phyloP scores from a whole-genome alignment of 2,329 filamentous ascomycete genomes.

The Pseudomassariella vexata region DNA sequence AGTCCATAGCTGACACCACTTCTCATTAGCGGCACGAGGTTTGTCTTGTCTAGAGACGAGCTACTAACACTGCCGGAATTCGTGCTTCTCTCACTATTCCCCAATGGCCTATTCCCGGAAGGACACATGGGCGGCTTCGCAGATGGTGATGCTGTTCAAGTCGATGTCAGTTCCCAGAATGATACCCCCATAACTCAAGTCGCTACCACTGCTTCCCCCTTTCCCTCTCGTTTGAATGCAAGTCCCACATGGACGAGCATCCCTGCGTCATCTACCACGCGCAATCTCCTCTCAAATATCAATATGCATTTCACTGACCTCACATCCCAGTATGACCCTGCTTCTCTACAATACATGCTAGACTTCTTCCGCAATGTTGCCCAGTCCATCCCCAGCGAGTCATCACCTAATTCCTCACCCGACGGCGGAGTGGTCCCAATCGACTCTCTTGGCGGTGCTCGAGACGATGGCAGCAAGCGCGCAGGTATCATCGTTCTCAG shows the following conservation, averaged over 20 bases:
- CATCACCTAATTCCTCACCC: constrained; percentile 59
- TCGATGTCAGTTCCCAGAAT: constrained; percentile 70
- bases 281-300: constrained; percentile 29
- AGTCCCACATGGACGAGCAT: constrained; percentile 10
- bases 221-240: constrained; percentile 12
- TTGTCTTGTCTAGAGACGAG: constrained; percentile 91
- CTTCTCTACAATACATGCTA: constrained; percentile 96
- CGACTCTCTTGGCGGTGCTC: constrained; percentile 58
- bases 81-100: constrained; percentile 93
- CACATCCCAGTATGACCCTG: constrained; percentile 77
- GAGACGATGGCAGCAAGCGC: constrained; percentile 68
- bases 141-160: constrained; percentile 90
- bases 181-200: constrained; percentile 17
- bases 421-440: constrained; percentile 60
- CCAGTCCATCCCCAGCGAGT: constrained; percentile 81
- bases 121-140: constrained; percentile 91
- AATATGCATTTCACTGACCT: constrained; percentile 37
- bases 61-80: constrained; percentile 94
- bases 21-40: constrained; percentile 71
- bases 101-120: constrained; percentile 95
- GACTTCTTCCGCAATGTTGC: constrained; percentile 96
- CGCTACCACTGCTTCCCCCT: constrained; percentile 16
- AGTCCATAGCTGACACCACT: constrained; percentile 1
- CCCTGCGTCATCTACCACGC: constrained; percentile 19
- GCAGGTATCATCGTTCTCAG: constrained; percentile 95